A percentile compares a stretch with the other conserved stretches of the same genome.
Conservation (phyloP, 306 rosid species). For the Luffa acutangula region DNA sequence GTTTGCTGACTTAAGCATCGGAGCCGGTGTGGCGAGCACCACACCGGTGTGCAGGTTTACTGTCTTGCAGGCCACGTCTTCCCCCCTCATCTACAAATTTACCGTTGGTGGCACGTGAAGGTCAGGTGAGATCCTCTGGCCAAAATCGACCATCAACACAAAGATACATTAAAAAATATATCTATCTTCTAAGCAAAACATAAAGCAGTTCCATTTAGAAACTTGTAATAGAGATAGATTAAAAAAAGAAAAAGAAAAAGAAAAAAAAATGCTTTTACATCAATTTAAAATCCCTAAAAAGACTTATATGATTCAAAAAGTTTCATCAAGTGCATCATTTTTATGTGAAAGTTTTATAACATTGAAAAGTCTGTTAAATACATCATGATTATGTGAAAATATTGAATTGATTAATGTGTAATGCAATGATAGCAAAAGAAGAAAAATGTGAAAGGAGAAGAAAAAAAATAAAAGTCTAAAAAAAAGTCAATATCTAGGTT, state of each 20-base stretch:
- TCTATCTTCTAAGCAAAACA: not conserved
- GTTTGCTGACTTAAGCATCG: too few species aligned
- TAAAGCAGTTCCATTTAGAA: not conserved
- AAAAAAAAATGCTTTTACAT: not conserved
- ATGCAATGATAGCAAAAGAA: not conserved
- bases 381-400: not conserved
- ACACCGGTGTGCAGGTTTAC: too few species aligned
- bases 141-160: too few species aligned
- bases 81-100: too few species aligned
- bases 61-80: too few species aligned
- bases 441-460: not conserved
- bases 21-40: too few species aligned
- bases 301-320: not conserved
- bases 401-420: not conserved
- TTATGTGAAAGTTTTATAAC: not conserved
- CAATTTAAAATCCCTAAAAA: not conserved
- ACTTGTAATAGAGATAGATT: not conserved
- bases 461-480: too few species aligned
- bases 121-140: too few species aligned
- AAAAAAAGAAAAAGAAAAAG: not conserved
- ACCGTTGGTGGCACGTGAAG: too few species aligned
- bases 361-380: not conserved
- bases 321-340: not conserved
- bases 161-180: too few species aligned
- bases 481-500: not conserved